These are phyloP conservation scores for Arachnomyces sp. DNA, from an alignment of 2,329 filamentous ascomycete species.

Conservation along the genomic window DNA sequence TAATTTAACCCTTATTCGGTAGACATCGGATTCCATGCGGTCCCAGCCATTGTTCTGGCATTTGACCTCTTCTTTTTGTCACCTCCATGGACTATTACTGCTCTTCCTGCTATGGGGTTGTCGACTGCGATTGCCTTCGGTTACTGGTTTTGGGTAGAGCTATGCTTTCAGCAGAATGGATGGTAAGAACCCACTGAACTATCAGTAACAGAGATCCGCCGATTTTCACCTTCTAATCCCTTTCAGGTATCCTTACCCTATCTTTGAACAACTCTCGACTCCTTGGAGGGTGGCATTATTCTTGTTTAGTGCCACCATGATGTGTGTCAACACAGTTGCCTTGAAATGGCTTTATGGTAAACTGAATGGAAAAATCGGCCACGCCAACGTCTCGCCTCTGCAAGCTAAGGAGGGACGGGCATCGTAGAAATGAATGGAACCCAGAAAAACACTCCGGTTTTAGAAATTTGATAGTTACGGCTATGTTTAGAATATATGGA, in stretches of 20 bases:
- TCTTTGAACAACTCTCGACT: constrained; percentile 63
- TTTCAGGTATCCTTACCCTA: constrained; percentile 72
- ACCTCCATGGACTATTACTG: constrained; percentile 52
- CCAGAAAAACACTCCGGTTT: too few species aligned
- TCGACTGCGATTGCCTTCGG: constrained; percentile 45
- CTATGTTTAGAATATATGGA: too few species aligned
- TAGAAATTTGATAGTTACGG: too few species aligned
- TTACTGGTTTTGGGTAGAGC: constrained; percentile 59
- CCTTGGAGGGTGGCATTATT: constrained; percentile 62
- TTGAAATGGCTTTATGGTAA: constrained; percentile 63
- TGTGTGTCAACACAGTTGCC: constrained; percentile 60
- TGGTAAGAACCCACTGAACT: constrained; percentile 42
- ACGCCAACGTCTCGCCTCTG: too few species aligned
- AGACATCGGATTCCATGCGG: constrained; percentile 43
- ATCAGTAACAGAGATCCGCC: constrained; percentile 27
- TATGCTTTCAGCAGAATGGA: constrained; percentile 50
- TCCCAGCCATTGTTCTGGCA: constrained; percentile 46
- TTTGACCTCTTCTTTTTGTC: constrained; percentile 50
- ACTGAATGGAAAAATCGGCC: constrained; percentile 25
- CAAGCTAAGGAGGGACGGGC: too few species aligned
- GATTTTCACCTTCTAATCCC: constrained; percentile 3
- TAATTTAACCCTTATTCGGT: constrained; percentile 1
- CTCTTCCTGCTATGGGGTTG: constrained; percentile 42
- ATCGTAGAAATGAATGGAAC: too few species aligned
- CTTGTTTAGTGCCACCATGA: constrained; percentile 57